These are phyloP conservation scores for Aspergillus coremiiformis DNA, from an alignment of 495 filamentous ascomycete species.

Conservation along the genomic window DNA sequence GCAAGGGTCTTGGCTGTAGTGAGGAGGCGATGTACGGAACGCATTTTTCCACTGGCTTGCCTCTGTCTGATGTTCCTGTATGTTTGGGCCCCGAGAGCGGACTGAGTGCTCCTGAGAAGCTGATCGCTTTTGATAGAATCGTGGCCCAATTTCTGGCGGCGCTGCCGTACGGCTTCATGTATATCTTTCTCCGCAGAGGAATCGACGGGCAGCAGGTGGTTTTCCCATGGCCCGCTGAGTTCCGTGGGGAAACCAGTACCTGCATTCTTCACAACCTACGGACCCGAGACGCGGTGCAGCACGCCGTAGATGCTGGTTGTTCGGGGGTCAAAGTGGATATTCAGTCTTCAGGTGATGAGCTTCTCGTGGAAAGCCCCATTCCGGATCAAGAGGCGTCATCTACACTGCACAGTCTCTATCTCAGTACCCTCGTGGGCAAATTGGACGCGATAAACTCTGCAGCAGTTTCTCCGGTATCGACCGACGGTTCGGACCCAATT, in stretches of 20 bases:
- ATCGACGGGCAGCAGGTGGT: constrained; percentile 2
- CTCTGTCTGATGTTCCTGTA: constrained; percentile 29
- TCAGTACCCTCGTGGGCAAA: constrained; percentile 54
- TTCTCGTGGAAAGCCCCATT: constrained; percentile 57
- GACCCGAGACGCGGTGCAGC: constrained; percentile 51
- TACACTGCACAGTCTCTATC: constrained; percentile 56
- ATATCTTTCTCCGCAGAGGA: constrained; percentile 8
- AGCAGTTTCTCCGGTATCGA: not conserved
- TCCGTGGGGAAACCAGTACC: constrained; percentile 23
- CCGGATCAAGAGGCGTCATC: constrained; percentile 43
- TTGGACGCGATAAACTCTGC: constrained; percentile 48
- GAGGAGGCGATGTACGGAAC: constrained; percentile 19
- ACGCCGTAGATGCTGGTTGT: constrained; percentile 45
- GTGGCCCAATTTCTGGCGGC: constrained; percentile 17
- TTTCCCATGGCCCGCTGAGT: constrained; percentile 23
- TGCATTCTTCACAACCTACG: constrained; percentile 70
- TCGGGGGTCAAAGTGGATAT: constrained; percentile 70
- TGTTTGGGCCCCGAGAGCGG: constrained; percentile 6
- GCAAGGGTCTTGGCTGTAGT: constrained; percentile 9
- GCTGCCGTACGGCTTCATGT: constrained; percentile 11
- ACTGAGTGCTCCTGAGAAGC: not conserved
- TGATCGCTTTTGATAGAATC: constrained; percentile 5
- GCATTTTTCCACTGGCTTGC: constrained; percentile 18
- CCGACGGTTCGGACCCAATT: constrained; percentile 11
- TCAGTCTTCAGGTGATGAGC: constrained; percentile 47